phyloP scores from a whole-genome alignment of 2,329 filamentous ascomycete genomes.

The Pseudocercospora eumusae region DNA sequence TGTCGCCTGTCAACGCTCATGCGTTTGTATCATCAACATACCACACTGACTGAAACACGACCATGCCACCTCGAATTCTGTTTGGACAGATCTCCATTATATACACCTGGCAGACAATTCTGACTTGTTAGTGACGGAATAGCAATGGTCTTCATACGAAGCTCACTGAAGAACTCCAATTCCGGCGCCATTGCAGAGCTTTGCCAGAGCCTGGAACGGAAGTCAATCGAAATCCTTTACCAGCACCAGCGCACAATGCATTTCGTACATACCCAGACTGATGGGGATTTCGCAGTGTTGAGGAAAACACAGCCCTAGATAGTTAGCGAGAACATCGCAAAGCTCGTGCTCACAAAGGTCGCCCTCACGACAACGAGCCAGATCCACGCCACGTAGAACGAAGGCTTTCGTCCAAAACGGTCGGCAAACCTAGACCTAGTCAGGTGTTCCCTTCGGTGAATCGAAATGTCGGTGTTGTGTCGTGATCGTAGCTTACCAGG shows the following conservation, averaged over 20 bases:
- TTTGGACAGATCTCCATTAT: slow-evolving; percentile 15
- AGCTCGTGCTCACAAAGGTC: not conserved
- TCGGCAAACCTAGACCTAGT: slow-evolving; percentile 11
- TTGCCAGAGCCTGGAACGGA: slow-evolving; percentile 1
- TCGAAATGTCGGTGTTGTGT: not conserved
- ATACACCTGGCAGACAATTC: slow-evolving; percentile 14
- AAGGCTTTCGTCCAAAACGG: slow-evolving; percentile 12
- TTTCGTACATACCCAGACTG: slow-evolving; percentile 2
- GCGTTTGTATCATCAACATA: not conserved
- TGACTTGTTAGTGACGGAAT: not conserved
- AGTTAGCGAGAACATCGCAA: not conserved
- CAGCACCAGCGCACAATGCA: not conserved
- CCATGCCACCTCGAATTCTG: slow-evolving; percentile 11
- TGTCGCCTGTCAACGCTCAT: not conserved
- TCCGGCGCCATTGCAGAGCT: slow-evolving; percentile 14
- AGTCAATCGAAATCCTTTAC: not conserved
- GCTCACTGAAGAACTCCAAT: slow-evolving; percentile 12
- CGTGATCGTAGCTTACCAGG: not conserved
- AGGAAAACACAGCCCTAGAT: slow-evolving; percentile 10
- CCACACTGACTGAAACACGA: slow-evolving; percentile 12
- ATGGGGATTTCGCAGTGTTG: slow-evolving; percentile 13
- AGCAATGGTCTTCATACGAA: not conserved
- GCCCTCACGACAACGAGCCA: slow-evolving; percentile 11
- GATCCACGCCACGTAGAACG: slow-evolving; percentile 13
- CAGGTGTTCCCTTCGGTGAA: not conserved